Base-by-base conservation (phyloP, 805 yeast species). In the Cyberlindnera suaveolens region DNA sequence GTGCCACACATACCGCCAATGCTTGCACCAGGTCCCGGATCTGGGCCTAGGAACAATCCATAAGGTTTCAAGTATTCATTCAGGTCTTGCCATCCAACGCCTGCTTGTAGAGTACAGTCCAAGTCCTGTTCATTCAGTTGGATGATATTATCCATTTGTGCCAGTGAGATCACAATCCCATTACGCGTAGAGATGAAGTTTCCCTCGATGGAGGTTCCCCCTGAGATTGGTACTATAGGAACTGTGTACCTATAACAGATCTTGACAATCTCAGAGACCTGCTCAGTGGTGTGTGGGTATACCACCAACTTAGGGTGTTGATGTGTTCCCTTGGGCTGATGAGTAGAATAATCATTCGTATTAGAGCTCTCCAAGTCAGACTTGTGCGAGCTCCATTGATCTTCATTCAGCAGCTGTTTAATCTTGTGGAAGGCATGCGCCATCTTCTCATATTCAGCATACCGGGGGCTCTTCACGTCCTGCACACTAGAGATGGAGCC, bases 1-100 rank as follows among this genome's bases (percentile, higher is more conserved):
- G 85, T 82, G n/a, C 82, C 82, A 35, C 80, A 76, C 74, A 82
- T 80, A 2, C 93, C 93, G 29, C 86, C 85, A 42, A 84, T 77
- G 43, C 78, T 70, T 3, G 90, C 91, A 38, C 87, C 86, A 16
- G 90, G 88, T 31, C 88, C 89, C 3, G 78, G 78, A 56, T 84
- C 90, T 13, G 84, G 82, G 1, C 91, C 91, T 54, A 85, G 78
- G 58, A 85, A 55, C 18, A 80, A 61, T 0, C 74, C 73, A 35
- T 70, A 53, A 3, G 70, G 71, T 17, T 50, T 61, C 43, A 80
- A 59, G 41, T 60, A 73, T 16, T 74, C 77, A 47, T 74, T 75
- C 43, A 85, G 65, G 26, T 77, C 80, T 58, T 79, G 83, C 90
- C 91, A 84, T 5, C 83, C 82, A 5, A 85, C 78, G 18, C 89